Conservation (phyloP, 495 filamentous ascomycete genomes). For the Hyaloscypha bicolor region DNA sequence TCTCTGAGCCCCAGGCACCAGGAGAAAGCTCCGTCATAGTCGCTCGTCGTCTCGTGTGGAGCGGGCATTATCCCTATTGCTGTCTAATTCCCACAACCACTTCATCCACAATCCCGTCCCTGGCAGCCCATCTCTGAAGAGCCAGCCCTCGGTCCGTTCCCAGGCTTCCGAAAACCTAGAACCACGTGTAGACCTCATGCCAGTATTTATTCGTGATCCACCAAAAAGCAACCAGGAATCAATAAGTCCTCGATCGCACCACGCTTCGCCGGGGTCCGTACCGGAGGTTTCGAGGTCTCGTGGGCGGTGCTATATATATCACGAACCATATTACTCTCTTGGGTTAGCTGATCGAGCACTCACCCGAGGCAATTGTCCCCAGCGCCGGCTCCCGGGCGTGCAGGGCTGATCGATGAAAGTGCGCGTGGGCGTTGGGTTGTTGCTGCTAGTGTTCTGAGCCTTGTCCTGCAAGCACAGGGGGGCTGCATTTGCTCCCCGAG, state of each 20-base stretch:
- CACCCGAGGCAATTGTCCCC: neutral
- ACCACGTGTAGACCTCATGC: neutral
- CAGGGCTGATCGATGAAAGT: neutral
- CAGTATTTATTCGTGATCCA: neutral
- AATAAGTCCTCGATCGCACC: neutral
- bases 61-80: neutral
- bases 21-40: neutral
- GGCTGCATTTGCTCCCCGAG: neutral
- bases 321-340: neutral
- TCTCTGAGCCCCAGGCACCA: neutral
- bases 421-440: neutral
- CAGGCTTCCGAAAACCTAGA: neutral
- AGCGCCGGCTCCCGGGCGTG: neutral
- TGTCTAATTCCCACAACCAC: neutral
- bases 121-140: neutral
- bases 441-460: neutral
- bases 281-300: neutral
- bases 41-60: neutral
- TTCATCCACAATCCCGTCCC: neutral
- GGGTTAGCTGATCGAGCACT: neutral
- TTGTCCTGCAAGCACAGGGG: neutral
- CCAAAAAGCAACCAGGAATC: neutral
- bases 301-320: neutral
- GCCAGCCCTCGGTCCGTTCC: neutral
- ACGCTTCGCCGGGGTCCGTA: neutral